A percentile compares a stretch with the other conserved stretches of the same genome.
phyloP scores from a whole-genome alignment of 495 filamentous ascomycete species.

The Cenococcum geophilum region DNA sequence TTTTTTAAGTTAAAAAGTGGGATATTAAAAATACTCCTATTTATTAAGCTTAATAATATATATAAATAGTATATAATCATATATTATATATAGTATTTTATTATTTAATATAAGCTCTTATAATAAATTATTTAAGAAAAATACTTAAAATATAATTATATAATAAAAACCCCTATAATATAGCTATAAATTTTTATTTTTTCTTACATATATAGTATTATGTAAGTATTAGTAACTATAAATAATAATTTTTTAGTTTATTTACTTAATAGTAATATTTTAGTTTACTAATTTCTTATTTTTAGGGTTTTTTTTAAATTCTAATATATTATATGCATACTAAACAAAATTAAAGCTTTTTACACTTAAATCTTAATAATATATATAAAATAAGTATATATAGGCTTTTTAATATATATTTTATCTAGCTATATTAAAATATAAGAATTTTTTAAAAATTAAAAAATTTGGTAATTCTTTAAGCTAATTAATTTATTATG shows the following conservation, averaged over 20 bases:
- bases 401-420: not conserved
- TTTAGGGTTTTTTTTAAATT: not conserved
- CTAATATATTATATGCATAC: not conserved
- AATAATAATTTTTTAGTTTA: not conserved
- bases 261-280: not conserved
- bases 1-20: not conserved
- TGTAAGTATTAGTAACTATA: not conserved
- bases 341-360: not conserved
- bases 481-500: not conserved
- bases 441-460: not conserved
- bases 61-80: too few species aligned
- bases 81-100: too few species aligned
- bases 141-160: too few species aligned
- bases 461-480: not conserved
- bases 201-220: too few species aligned
- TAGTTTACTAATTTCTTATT: not conserved
- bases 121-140: not conserved
- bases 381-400: not conserved
- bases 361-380: not conserved
- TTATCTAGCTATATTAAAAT: not conserved
- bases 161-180: not conserved
- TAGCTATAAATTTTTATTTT: not conserved
- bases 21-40: not conserved
- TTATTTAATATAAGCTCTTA: not conserved
- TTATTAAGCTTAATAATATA: too few species aligned